Evolutionary conservation across 2,329 filamentous ascomycete species (phyloP), one percentile per base, ranked within the genome.

Genomic region (Aspergillus phoenicis): DNA sequence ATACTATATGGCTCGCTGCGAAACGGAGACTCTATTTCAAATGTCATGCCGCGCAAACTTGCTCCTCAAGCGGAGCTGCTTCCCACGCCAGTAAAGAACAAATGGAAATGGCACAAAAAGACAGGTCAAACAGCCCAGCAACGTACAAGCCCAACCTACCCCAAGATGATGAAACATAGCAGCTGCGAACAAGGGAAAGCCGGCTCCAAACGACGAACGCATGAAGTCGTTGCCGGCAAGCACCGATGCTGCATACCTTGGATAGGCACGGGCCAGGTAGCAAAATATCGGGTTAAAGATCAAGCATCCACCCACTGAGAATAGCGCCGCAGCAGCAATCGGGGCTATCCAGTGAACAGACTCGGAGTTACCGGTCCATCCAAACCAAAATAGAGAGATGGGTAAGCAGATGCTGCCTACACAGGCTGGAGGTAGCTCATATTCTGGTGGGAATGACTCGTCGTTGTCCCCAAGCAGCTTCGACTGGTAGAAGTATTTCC

Each of bases 191-290:
- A 74, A 54, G 1, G 70, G 71, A 59, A 73, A 73, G 1, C 62
- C 66, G 0, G 66, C 69, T 10, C 68, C 69, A 47, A 73, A 70
- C 0, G 90, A 87, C 66, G 91, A 88, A 61, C 89, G 82, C 17
- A 88, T 82, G 78, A 88, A 90, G n/a, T 89, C 89, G 66, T 91
- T 91, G 13, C 89, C 89, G 41, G 89, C 89, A 0, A 89, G 89
- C 0, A 89, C 89, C 0, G 87, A 90, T 2, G 89, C 88, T 1
- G 88, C 85, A 73, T 89, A 91, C 0, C 84, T 84, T 0, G 89
- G 89, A 68, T 91, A 91, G 3, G 88, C 87, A 65, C 85, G 87
- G 36, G 90, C 84, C 82, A 90, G 89, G 76, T 91, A 91, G 73
- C 90, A 87, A 66, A 90, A 89, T 6, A 87, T 89, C 2, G 86